Base-by-base conservation (phyloP, 2,329 filamentous ascomycete genomes). In the Colletotrichum brevisporum region DNA sequence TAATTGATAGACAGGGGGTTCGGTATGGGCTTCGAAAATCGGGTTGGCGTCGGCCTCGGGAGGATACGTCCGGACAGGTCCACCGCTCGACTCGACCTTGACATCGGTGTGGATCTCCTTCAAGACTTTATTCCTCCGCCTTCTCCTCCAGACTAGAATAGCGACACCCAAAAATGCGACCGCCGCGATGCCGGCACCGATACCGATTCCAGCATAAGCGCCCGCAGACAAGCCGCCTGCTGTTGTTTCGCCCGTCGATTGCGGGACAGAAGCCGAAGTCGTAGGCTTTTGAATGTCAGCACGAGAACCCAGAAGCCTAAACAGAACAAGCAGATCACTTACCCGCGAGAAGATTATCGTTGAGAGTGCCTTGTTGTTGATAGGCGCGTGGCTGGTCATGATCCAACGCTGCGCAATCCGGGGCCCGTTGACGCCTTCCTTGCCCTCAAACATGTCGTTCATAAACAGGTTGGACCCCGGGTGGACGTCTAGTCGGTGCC, bases 401-500 rank as follows among this genome's bases (percentile, higher is more conserved):
- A 79, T 64, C 77, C 77, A 80, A 16, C 75, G 76, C 48, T 79
- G 77, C 0, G 76, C 76, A 0, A 68, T 71, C 52, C 78, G 75
- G 2, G 70, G 67, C 2, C 68, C 69, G 43, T 31, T 53, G 18
- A 57, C 61, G 5, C 51, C 45, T 5, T 48, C n/a, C 8, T 15
- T 47, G 16, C 52, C 52, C 61, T 73, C 67, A 15, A 73, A 69
- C 4, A 75, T 69, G 5, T 69, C 69, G 60, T 72, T 76, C 75
- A 79, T 75, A 18, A 75, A 78, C 5, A 72, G 72, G 2, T 77
- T 74, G 10, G 75, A 76, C 1, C 75, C 74, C 13, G 73, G 74
- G 36, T 79, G 75, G 1, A 76, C 74, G 15, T 80, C 78, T 27
- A 80, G 71, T 27, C 74, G 27, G 27, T 31, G 9, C 2, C 27